Conservation (phyloP, 805 yeast species). For the Candida easanensis region DNA sequence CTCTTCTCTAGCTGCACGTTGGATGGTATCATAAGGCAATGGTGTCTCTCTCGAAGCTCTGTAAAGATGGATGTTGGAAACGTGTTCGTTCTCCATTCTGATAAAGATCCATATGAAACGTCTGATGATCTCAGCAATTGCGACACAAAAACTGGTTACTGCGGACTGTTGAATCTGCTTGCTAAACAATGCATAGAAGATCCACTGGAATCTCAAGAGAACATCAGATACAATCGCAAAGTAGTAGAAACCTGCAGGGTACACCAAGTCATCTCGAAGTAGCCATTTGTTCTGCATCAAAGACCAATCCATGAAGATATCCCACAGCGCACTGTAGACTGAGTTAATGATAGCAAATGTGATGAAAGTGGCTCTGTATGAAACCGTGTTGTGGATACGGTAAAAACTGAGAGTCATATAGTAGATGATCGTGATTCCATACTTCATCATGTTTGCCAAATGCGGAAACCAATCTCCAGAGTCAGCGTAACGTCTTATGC, state of each 20-base stretch:
- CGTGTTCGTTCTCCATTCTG: conserved; percentile 95
- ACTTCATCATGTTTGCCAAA: conserved; percentile 82
- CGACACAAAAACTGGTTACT: conserved; percentile 77
- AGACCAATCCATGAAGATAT: conserved; percentile 95
- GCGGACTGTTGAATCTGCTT: conserved; percentile 84
- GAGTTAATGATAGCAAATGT: conserved; percentile 75
- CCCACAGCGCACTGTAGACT: conserved; percentile 74
- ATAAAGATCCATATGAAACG: conserved; percentile 88
- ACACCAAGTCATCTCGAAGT: conserved; percentile 71
- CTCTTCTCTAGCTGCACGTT: conserved; percentile 28
- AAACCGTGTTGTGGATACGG: conserved; percentile 50
- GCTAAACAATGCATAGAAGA: conserved; percentile 79
- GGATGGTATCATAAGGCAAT: conserved; percentile 65
- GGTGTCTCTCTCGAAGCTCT: conserved; percentile 87
- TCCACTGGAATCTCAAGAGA: conserved; percentile 83
- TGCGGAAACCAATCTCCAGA: conserved; percentile 97
- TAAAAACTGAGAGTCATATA: conserved; percentile 74
- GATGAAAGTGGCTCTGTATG: conserved; percentile 57
- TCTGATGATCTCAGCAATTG: conserved; percentile 76
- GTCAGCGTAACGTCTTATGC: conserved; percentile 86
- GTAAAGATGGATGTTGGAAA: conserved; percentile 80
- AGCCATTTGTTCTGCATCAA: conserved; percentile 64
- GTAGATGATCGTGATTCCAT: conserved; percentile 61
- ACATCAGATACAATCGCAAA: conserved; percentile 72
- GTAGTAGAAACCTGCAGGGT: conserved; percentile 62